A percentile compares a stretch with the other conserved stretches of the same genome.
phyloP scores from a whole-genome alignment of 768 basidiomycete species.

The Lyophyllum decastes region DNA sequence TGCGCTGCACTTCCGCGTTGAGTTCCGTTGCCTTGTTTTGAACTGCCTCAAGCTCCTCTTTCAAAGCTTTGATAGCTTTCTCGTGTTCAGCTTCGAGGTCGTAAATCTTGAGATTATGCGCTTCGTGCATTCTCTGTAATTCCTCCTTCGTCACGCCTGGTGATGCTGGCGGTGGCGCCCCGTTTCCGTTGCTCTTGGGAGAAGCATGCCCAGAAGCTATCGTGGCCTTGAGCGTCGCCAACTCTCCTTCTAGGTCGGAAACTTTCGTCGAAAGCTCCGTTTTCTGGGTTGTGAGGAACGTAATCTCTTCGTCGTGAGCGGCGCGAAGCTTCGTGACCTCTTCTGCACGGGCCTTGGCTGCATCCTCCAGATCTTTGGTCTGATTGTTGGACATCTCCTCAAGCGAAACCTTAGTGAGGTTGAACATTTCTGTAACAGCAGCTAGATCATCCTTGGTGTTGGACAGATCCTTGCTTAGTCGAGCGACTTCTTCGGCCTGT shows the following conservation, averaged over 20 bases:
- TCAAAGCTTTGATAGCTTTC: constrained; percentile 51
- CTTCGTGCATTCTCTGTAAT: constrained; percentile 75
- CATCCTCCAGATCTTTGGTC: constrained; percentile 72
- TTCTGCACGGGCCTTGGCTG: constrained; percentile 66
- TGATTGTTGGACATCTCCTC: constrained; percentile 72
- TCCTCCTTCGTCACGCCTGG: constrained; percentile 74
- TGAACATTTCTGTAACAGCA: constrained; percentile 65
- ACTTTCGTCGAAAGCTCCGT: constrained; percentile 60
- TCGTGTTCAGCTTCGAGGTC: constrained; percentile 73
- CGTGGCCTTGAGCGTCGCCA: constrained; percentile 63
- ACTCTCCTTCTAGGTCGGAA: constrained; percentile 79
- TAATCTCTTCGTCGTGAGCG: constrained; percentile 62
- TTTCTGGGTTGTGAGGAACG: constrained; percentile 57
- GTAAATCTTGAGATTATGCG: constrained; percentile 79
- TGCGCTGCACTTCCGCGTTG: constrained; percentile 62
- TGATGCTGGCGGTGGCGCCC: constrained; percentile 35
- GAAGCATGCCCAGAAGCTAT: constrained; percentile 48
- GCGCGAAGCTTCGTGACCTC: constrained; percentile 66
- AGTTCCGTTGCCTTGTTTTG: constrained; percentile 52
- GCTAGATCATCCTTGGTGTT: constrained; percentile 69
- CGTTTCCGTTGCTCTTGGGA: constrained; percentile 59
- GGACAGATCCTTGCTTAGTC: constrained; percentile 58
- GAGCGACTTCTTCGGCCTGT: constrained; percentile 55
- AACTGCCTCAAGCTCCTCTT: constrained; percentile 58
- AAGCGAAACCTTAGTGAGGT: constrained; percentile 70